Evolutionary conservation across 352 stramenopile genomes (phyloP), one percentile per base, ranked within the genome.

Genomic region (Phytophthora lateralis): DNA sequence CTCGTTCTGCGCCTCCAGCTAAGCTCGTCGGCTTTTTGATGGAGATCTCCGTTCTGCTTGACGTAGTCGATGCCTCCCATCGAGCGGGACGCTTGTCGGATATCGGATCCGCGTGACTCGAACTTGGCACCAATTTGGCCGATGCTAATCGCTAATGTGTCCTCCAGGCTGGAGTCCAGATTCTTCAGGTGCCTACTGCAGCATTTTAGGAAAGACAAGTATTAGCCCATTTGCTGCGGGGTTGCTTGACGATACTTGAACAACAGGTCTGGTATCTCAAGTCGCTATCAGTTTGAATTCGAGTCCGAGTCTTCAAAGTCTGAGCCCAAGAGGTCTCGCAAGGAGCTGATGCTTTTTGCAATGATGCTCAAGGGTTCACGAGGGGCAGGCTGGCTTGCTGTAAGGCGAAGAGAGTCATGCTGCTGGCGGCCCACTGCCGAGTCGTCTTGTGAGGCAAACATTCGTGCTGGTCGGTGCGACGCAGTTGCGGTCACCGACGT

Each of bases 221-320:
- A n/a, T n/a, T n/a, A n/a, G n/a, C n/a, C n/a, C n/a, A n/a, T n/a
- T n/a, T n/a, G n/a, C n/a, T n/a, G n/a, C n/a, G n/a, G n/a, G n/a
- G n/a, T n/a, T n/a, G n/a, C n/a, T 48, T 15, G 34, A 17, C 34
- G 34, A 17, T 4, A 39, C 34, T 39, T n/a, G 34, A 8, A 3
- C 17, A 39, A n/a, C 15, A 39, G 34, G 34, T 7, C 34, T 39
- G 15, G 3, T 10, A 15, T 15, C n/a, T 37, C 10, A 37, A 29
- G 26, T 29, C 26, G 26, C 32, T 17, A 17, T 39, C 34, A 15
- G 34, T 39, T 39, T 39, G 34, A 44, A 18, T 42, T 37, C 11
- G 55, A 63, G 48, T 60, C 57, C 17, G 57, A 66, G 24, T 53
- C 35, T 38, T 66, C 32, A 30, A 66, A 66, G 24, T 66, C 57